Percentiles rank a stretch among this genome's conserved stretches.
These are phyloP conservation scores for Fusarium sulawesiense DNA, from an alignment of 2,329 filamentous ascomycete species.

Conservation along the genomic window DNA sequence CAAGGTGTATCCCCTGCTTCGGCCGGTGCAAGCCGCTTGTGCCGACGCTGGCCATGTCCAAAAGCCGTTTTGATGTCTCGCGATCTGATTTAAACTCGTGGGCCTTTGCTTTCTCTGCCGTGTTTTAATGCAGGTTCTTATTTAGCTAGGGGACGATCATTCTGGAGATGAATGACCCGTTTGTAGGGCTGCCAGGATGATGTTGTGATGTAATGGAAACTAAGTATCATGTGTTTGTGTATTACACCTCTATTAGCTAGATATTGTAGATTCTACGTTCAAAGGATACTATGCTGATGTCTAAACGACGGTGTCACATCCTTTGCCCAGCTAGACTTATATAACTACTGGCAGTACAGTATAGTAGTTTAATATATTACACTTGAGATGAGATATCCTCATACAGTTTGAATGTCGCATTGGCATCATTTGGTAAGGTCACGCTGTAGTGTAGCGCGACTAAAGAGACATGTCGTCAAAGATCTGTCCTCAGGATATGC, in stretches of 20 bases:
- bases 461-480: too few species aligned
- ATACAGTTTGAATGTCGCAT: too few species aligned
- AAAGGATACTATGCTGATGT: background rate
- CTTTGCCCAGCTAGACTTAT: too few species aligned
- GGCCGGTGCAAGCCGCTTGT: conserved; percentile 29
- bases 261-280: too few species aligned
- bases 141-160: background rate
- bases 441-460: too few species aligned
- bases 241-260: background rate
- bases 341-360: too few species aligned
- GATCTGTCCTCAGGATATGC: too few species aligned
- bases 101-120: conserved; percentile 7
- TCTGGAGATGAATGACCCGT: conserved; percentile 13
- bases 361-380: too few species aligned
- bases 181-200: conserved; percentile 12
- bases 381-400: too few species aligned
- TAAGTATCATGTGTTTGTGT: background rate
- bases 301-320: too few species aligned
- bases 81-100: conserved; percentile 23
- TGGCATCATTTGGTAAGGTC: too few species aligned
- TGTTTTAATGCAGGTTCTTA: background rate
- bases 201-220: conserved; percentile 1
- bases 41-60: conserved; percentile 4
- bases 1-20: conserved; percentile 28
- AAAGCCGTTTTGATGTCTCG: background rate